Conservation (phyloP, 2,329 filamentous ascomycete genomes). For the Beauveria varroae region DNA sequence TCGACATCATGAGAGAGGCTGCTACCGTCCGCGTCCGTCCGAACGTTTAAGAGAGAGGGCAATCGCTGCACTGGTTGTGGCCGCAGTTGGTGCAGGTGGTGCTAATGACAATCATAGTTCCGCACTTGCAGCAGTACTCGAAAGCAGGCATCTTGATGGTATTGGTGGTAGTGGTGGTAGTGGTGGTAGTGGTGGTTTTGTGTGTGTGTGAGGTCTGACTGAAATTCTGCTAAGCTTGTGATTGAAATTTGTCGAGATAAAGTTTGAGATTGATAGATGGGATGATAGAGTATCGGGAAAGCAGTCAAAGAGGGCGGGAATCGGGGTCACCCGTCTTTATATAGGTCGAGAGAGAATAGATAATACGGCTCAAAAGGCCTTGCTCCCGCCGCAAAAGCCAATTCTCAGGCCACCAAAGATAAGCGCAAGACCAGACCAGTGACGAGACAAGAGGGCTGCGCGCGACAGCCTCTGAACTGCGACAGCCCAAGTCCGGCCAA, state of each 20-base stretch:
- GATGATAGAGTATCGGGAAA: not conserved
- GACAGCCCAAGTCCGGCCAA: conserved; percentile 5
- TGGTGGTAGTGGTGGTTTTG: conserved; percentile 8
- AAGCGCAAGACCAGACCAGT: conserved; percentile 1
- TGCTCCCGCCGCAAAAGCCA: not conserved
- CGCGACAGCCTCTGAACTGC: not conserved
- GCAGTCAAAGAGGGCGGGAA: not conserved
- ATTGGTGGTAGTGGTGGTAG: conserved; percentile 13
- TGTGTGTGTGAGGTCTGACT: not conserved
- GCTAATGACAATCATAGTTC: conserved; percentile 50
- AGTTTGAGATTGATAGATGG: not conserved
- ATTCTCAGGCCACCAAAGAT: conserved; percentile 11
- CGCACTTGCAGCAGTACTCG: conserved; percentile 49
- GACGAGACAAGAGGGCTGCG: not conserved
- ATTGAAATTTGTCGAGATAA: not conserved
- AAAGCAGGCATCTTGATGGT: conserved; percentile 34
- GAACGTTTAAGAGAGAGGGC: conserved; percentile 27
- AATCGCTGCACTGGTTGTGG: conserved; percentile 43
- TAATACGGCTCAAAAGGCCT: not conserved
- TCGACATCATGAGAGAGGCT: conserved; percentile 6
- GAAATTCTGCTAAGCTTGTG: not conserved
- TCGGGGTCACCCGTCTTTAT: conserved; percentile 3
- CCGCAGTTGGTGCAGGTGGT: conserved; percentile 42
- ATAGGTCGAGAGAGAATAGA: conserved; percentile 3
- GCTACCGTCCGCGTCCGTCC: not conserved